These are phyloP conservation scores for Huntiella moniliformis DNA, from an alignment of 2,329 filamentous ascomycete species.

Conservation along the genomic window DNA sequence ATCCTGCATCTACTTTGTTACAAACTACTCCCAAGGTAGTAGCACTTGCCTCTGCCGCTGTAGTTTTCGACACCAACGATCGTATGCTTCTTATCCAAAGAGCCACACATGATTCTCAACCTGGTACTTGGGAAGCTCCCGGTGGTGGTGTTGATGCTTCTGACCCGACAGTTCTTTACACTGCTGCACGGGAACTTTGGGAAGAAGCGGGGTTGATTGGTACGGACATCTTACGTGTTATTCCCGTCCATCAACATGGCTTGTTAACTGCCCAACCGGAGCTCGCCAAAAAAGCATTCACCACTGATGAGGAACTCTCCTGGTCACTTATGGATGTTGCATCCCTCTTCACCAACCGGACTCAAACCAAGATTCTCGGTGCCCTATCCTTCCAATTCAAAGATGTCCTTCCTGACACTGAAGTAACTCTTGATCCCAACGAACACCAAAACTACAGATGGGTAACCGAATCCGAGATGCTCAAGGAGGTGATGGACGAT, in stretches of 20 bases:
- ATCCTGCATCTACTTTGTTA: conserved; percentile 13
- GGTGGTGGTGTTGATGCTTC: conserved; percentile 27
- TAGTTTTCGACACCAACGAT: conserved; percentile 19
- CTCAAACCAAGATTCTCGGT: conserved; percentile 17
- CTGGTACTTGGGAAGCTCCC: conserved; percentile 29
- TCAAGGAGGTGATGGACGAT: conserved; percentile 15
- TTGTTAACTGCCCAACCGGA: conserved; percentile 10
- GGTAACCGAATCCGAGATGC: conserved; percentile 22
- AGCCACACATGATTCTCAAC: conserved; percentile 25
- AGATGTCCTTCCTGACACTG: conserved; percentile 14
- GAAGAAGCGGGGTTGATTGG: conserved; percentile 27
- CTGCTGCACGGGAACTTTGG: conserved; percentile 27
- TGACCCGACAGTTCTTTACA: conserved; percentile 24
- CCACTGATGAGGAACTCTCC: background rate
- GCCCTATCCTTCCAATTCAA: conserved; percentile 22
- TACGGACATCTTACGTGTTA: conserved; percentile 15
- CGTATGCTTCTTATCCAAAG: conserved; percentile 29
- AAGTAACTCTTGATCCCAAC: conserved; percentile 21
- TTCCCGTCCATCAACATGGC: conserved; percentile 16
- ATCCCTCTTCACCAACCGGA: conserved; percentile 19
- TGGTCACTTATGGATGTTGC: conserved; percentile 5
- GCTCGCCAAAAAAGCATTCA: conserved; percentile 2
- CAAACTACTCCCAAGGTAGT: conserved; percentile 12
- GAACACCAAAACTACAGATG: conserved; percentile 24
- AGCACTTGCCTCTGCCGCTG: conserved; percentile 18